Base-by-base conservation (phyloP, 371 early-diverging fungal genomes). In the Mucor circinelloides region DNA sequence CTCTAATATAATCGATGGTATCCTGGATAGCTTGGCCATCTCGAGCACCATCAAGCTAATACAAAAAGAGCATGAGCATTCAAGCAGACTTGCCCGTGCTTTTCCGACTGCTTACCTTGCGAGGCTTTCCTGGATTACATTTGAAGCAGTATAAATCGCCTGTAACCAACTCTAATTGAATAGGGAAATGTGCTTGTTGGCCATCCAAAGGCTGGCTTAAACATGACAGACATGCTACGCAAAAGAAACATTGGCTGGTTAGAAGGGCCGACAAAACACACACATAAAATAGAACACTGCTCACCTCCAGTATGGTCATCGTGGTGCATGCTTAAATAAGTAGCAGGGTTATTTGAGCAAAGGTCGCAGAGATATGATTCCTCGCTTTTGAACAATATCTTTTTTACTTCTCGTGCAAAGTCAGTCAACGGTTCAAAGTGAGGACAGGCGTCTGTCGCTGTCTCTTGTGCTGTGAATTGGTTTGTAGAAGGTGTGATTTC, bases 91-190 rank as follows among this genome's bases (percentile, higher is more conserved):
- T 40, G 40, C 40, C 40, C 15, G 9, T 17, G 5, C 1, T 21
- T n/a, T 48, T 36, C 0, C n/a, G n/a, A n/a, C n/a, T n/a, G 9
- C 28, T 57, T 69, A 72, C 75, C 63, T 75, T 68, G 31, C 50
- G 60, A 32, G 64, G 66, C 3, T 42, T 31, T 57, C 40, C 52
- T 17, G 40, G 17, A 40, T 40, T 13, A 48, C 80, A 79, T 56
- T 70, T 60, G 57, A 76, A 74, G 40, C 80, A 79, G 21, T 64
- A 69, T 10, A 79, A 59, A 25, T 58, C 54, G 15, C 67, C 59
- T 44, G 77, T 69, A 1, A 46, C 63, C 44, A 72, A 52, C 42
- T 76, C 71, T 23, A 79, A 50, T 60, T 76, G 80, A 42, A 74
- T 63, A 56, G 75, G 75, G 38, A 64, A 74, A 36, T 58, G 67